Conservation (phyloP, 1,139 yeast species). For the Sugiyamaella novakii region DNA sequence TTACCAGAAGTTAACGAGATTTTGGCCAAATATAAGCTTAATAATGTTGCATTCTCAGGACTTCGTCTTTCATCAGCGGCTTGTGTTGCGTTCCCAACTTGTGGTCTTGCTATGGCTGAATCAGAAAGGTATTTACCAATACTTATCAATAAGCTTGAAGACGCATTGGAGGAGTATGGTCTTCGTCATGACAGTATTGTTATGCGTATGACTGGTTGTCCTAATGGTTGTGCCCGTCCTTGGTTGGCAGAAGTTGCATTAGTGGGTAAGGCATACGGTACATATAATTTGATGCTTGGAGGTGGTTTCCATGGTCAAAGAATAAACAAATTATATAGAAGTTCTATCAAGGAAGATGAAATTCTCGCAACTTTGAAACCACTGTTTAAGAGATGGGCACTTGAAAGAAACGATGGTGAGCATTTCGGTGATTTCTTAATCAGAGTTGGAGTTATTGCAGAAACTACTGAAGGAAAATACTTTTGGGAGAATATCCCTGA, state of each 20-base stretch:
- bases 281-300: slow-evolving; percentile 92
- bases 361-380: slow-evolving; percentile 76
- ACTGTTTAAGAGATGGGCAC: slow-evolving; percentile 89
- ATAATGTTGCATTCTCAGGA: slow-evolving; percentile 80
- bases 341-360: slow-evolving; percentile 89
- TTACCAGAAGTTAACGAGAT: slow-evolving; percentile 62
- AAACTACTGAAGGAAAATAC: slow-evolving; percentile 85
- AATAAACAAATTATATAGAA: slow-evolving; percentile 83
- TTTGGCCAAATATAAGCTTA: slow-evolving; percentile 74
- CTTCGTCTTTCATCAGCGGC: slow-evolving; percentile 91
- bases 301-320: slow-evolving; percentile 97
- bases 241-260: slow-evolving; percentile 97
- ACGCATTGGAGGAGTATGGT: slow-evolving; percentile 85
- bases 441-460: slow-evolving; percentile 82
- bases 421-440: slow-evolving; percentile 94
- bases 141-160: slow-evolving; percentile 78
- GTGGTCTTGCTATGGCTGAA: slow-evolving; percentile 99
- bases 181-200: slow-evolving; percentile 92
- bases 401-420: slow-evolving; percentile 87
- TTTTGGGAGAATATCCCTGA: slow-evolving; percentile 95
- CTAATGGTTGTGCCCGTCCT: slow-evolving; percentile 98
- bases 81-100: slow-evolving; percentile 98
- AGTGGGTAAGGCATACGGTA: slow-evolving; percentile 93
- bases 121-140: slow-evolving; percentile 92
- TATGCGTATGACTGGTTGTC: slow-evolving; percentile 99